Percentiles rank a stretch among this genome's conserved stretches.
Evolutionary conservation across 257 asterid genomes (phyloP).

Genomic region (Osmanthus fragrans): DNA sequence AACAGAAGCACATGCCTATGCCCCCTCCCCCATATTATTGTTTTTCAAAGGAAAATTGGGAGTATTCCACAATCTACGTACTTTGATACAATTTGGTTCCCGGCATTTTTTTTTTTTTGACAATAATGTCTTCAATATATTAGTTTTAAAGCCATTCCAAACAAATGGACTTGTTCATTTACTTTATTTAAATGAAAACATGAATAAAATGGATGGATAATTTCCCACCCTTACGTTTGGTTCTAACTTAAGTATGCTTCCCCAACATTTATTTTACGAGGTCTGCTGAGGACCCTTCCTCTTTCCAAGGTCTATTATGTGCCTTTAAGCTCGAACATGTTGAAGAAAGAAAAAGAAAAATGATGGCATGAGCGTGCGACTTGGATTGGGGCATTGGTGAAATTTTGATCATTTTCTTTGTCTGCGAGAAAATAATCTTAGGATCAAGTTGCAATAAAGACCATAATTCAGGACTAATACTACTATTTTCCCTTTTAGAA

Average conservation of each 20-base stretch:
- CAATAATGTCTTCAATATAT: neutral
- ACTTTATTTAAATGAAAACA: no score
- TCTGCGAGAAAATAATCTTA: neutral
- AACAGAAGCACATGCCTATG: conserved; percentile 79
- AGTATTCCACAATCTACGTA: neutral
- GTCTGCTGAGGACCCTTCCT: no score
- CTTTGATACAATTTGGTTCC: neutral
- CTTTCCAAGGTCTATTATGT: no score
- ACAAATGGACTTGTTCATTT: neutral
- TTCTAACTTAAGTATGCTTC: no score
- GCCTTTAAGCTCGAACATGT: no score
- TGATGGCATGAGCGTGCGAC: no score
- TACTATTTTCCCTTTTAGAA: neutral
- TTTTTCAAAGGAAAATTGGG: no score
- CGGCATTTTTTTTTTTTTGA: neutral
- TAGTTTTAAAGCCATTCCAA: neutral
- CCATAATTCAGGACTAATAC: neutral
- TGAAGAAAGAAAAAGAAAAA: no score
- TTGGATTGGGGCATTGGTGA: no score
- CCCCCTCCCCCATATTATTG: conserved; percentile 14
- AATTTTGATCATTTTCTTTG: no score
- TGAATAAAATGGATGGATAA: neutral
- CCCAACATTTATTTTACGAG: no score
- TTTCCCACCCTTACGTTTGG: neutral
- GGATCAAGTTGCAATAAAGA: neutral